Evolutionary conservation across 2,329 filamentous ascomycete genomes (phyloP).

Genomic region (Colletotrichum sp.): DNA sequence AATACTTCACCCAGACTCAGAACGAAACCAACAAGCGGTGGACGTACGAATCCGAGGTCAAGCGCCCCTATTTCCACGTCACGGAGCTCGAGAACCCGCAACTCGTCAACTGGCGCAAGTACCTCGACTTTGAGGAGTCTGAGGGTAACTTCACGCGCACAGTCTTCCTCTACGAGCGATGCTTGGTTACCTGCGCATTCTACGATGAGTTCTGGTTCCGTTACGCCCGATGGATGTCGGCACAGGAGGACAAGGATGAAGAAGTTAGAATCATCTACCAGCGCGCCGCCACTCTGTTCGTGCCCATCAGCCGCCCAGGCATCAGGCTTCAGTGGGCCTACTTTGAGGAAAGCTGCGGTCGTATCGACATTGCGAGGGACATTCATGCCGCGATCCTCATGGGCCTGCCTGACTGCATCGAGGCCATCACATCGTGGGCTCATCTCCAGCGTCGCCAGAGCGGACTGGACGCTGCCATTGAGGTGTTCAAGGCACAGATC

Average conservation of each 20-base stretch:
- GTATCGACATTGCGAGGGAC: conserved; percentile 78
- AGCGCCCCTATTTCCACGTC: conserved; percentile 95
- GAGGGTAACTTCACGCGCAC: conserved; percentile 79
- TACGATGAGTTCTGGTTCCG: conserved; percentile 99
- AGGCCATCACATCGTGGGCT: conserved; percentile 87
- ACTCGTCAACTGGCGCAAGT: conserved; percentile 91
- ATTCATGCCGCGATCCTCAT: conserved; percentile 84
- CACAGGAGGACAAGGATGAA: conserved; percentile 80
- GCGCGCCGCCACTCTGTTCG: conserved; percentile 82
- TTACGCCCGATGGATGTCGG: conserved; percentile 94
- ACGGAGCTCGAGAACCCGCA: conserved; percentile 89
- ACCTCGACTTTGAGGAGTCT: conserved; percentile 92
- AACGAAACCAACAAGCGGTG: conserved; percentile 90
- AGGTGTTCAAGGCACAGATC: conserved; percentile 82
- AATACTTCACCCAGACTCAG: conserved; percentile 81
- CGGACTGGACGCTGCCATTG: conserved; percentile 83
- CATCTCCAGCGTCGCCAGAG: conserved; percentile 84
- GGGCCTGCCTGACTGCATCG: conserved; percentile 79
- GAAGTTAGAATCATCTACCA: conserved; percentile 93
- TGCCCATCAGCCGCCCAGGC: conserved; percentile 83
- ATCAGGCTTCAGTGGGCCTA: conserved; percentile 91
- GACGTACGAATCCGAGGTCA: conserved; percentile 94
- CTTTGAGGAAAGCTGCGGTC: conserved; percentile 86
- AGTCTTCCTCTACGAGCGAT: conserved; percentile 90
- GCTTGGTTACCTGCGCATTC: conserved; percentile 87